Evolutionary conservation across 169 alveolate genomes (phyloP).

Genomic region (Cyclospora cayetanensis): DNA sequence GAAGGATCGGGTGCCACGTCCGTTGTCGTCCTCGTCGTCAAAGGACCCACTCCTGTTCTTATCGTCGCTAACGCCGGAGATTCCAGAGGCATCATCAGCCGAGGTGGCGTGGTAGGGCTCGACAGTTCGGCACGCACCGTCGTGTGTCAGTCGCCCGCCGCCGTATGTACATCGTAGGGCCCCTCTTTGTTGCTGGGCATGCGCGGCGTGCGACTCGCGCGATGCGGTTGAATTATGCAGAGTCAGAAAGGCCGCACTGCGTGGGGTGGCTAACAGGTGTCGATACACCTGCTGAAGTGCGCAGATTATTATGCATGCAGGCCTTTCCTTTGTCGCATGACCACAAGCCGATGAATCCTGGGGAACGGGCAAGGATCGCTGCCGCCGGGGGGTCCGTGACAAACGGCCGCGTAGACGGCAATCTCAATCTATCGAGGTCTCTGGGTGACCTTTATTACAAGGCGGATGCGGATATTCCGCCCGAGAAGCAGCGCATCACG

Average conservation of each 20-base stretch:
- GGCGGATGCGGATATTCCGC: constrained; percentile 85
- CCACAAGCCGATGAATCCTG: constrained; percentile 96
- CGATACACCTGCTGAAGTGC: too few relatives aligned
- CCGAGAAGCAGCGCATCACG: constrained; percentile 93
- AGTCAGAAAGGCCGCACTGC: background rate
- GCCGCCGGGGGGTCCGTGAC: constrained; percentile 70
- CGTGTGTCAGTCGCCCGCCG: background rate
- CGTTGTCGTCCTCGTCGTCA: constrained; percentile 86
- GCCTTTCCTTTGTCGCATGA: constrained; percentile 90
- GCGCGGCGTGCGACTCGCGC: background rate
- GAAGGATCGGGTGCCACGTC: constrained; percentile 91
- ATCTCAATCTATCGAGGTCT: constrained; percentile 85
- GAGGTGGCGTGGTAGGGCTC: constrained; percentile 85
- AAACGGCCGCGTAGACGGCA: constrained; percentile 75
- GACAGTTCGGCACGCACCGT: too few relatives aligned
- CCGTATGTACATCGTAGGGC: background rate
- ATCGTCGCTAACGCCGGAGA: constrained; percentile 99
- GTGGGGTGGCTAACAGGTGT: background rate
- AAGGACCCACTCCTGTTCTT: constrained; percentile 78
- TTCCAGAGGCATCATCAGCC: constrained; percentile 94
- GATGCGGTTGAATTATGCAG: background rate
- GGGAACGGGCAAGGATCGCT: constrained; percentile 81
- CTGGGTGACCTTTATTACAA: constrained; percentile 96
- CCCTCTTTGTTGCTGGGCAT: background rate
- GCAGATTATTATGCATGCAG: background rate